phyloP scores from a whole-genome alignment of 208 protist genomes.

The Acanthamoeba castellanii region DNA sequence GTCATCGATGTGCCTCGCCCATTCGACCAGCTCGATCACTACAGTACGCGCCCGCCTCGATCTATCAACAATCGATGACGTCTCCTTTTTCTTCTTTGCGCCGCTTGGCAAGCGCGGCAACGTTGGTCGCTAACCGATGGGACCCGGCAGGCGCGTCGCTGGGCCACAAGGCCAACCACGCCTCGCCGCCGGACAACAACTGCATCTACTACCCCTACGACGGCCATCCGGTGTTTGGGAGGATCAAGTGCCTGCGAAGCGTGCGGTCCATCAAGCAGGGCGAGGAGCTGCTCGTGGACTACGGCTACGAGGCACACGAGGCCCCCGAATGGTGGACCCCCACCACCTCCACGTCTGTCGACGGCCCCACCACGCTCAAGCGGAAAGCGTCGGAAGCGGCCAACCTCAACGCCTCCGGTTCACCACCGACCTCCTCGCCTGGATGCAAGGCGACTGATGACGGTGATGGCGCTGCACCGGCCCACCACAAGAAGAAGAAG shows the following conservation, averaged over 20 bases:
- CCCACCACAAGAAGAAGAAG: too few relatives aligned
- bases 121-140: background rate
- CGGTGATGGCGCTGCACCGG: too few relatives aligned
- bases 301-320: background rate
- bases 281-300: constrained; percentile 29
- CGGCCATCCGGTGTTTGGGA: background rate
- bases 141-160: background rate
- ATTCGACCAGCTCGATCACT: constrained; percentile 2
- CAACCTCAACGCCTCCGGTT: too few relatives aligned
- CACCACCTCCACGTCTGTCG: background rate
- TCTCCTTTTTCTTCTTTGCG: too few relatives aligned
- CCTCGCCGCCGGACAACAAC: background rate
- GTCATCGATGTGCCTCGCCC: constrained; percentile 22
- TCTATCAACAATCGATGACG: too few relatives aligned
- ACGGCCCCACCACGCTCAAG: background rate
- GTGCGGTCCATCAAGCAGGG: background rate
- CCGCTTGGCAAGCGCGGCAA: too few relatives aligned
- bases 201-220: constrained; percentile 26
- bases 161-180: constrained; percentile 44
- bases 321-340: background rate
- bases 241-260: constrained; percentile 30
- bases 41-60: background rate
- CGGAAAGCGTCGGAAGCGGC: background rate
- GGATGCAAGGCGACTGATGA: too few relatives aligned
- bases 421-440: too few relatives aligned